Evolutionary conservation across 2,329 filamentous ascomycete genomes (phyloP), one percentile per base, ranked within the genome.

Genomic region (Trichophaea hybrida): DNA sequence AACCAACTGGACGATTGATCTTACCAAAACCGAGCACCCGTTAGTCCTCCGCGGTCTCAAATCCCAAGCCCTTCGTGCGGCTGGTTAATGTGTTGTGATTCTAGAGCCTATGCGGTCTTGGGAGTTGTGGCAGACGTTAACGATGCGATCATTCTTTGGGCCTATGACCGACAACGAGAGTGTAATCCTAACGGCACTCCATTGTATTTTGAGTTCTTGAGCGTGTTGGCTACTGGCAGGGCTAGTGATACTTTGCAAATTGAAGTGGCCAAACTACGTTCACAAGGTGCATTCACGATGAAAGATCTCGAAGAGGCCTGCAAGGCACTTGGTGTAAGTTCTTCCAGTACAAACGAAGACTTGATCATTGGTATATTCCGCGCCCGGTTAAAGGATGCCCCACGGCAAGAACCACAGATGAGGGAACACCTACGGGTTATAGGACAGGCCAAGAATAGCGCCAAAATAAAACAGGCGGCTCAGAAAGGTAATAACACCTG

Each of bases 181-280:
- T 77, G 75, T 55, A 81, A 86, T 69, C 75, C 76, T 17, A 64
- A 67, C 17, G 78, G 79, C 61, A 73, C 73, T 15, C 71, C 81
- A 1, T 80, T 81, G 68, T 86, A 86, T 69, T 76, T 86, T 61
- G 78, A 83, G 69, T 84, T 80, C 66, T 73, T 88, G n/a, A 75
- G 78, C 65, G 74, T 76, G 51, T 78, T 87, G 57, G 78, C 79
- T 13, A 72, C 73, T 31, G 76, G 78, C 15, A 74, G 82, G 57
- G 72, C 75, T 37, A 82, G 78, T 68, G 76, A 79, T 46, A 69
- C 74, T 6, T 75, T 88, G n/a, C 73, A 79, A 46, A 75, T 75
- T 37, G 78, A 81, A 67, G 78, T 82, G 31, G 76, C 76, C 6
- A 73, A 77, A 55, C 76, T 83, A 44, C 77, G 77, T 53, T 82